A percentile compares a stretch with the other conserved stretches of the same genome.
Conservation (phyloP, 139 green algal genomes). For the Chlorella sp. region DNA sequence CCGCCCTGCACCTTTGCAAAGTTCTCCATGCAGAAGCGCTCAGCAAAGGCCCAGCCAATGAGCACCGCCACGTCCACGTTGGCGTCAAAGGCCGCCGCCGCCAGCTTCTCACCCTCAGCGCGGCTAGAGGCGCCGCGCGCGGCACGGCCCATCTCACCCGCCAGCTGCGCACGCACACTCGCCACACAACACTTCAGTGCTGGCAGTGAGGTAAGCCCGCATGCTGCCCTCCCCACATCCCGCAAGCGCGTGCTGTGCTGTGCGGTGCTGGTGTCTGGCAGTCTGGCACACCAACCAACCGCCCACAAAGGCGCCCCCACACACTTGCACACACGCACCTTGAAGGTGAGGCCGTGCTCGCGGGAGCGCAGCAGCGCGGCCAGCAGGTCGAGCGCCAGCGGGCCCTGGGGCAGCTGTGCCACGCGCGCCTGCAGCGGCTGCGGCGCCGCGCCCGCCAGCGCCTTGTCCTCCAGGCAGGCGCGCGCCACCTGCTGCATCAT, state of each 20-base stretch:
- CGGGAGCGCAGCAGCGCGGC: conserved; percentile 46
- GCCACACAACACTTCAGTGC: too few species aligned
- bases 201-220: too few species aligned
- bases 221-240: too few species aligned
- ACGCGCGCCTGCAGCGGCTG: not conserved
- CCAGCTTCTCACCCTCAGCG: conserved; percentile 19
- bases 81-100: conserved; percentile 46
- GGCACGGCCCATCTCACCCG: conserved; percentile 33
- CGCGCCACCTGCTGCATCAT: conserved; percentile 80
- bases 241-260: too few species aligned
- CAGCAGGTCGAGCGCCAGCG: conserved; percentile 6
- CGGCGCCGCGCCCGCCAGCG: not conserved
- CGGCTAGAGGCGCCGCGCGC: conserved; percentile 14
- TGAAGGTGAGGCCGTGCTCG: conserved; percentile 14
- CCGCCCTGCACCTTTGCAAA: conserved; percentile 28
- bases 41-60: conserved; percentile 68
- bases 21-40: conserved; percentile 46
- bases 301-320: too few species aligned
- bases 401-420: conserved; percentile 3
- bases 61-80: conserved; percentile 60
- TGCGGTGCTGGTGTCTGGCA: too few species aligned
- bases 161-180: too few species aligned
- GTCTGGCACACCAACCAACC: too few species aligned
- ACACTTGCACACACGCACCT: conserved; percentile 8
- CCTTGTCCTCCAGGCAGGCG: conserved; percentile 38